Base-by-base conservation (phyloP, 176 grass and related monocot genomes). In the Thinopyrum elongatum region DNA sequence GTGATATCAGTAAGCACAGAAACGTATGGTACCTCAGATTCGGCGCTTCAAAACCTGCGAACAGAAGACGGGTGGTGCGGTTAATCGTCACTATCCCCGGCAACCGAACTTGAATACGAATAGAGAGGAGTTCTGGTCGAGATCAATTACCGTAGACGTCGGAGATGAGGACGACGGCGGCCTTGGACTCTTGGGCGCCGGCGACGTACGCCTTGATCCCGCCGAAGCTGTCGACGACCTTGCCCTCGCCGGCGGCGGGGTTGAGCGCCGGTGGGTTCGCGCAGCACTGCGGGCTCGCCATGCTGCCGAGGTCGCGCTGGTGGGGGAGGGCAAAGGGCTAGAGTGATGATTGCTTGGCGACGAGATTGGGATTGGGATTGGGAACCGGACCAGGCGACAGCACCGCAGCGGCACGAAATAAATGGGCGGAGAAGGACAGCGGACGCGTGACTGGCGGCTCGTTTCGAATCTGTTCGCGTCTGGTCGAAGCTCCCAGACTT, bases 201-300 rank as follows among this genome's bases (percentile, higher is more conserved):
- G 83, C 39, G 41, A 90, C 29, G 86, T 97, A 97, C 25, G 95
- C 79, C 90, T 71, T 92, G 80, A 94, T 65, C 29, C 92, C 88
- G 29, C 90, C 92, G 69, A 94, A 88, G 71, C 84, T 85, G 81
- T 97, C 92, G 23, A 94, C 92, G 53, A 97, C 92, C 84, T 74
- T 74, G 53, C 92, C 95, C 59, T 86, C 87, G 34, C 95, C 95
- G 62, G 65, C 42, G n/a, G 88, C 29, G 8, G 81, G 78, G 81
- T 39, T 88, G n/a, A 82, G 81, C 13, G 63, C 60, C 62, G 92
- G 92, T 2, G 92, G 88, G 81, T 90, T 94, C 17, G 88, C 70
- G 80, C 92, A 97, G 90, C 95, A 97, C 82, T 92, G 92, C 27
- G 90, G 34, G 23, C 95, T 90, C 22, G 92, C 88, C 95, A 97